Evolutionary conservation across 2,329 filamentous ascomycete species (phyloP).

Genomic region (Chaetomium sp.): DNA sequence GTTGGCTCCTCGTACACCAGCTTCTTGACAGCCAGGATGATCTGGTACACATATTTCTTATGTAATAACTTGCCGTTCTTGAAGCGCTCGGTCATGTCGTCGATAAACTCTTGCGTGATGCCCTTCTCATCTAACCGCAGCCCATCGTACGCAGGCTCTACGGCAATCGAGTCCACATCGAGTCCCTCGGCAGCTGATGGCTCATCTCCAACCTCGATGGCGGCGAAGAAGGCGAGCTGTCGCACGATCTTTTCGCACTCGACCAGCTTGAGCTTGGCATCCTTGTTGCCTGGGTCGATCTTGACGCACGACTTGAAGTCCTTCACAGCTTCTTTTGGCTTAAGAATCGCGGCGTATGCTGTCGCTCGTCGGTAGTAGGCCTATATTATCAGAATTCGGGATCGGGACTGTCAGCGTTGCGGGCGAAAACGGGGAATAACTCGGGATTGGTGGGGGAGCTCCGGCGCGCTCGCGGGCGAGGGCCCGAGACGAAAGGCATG

Average conservation of each 20-base stretch:
- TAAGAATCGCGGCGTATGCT: slow-evolving; percentile 84
- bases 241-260: slow-evolving; percentile 95
- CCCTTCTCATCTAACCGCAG: slow-evolving; percentile 63
- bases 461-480: too few relatives aligned
- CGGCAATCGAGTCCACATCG: slow-evolving; percentile 75
- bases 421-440: not conserved
- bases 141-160: slow-evolving; percentile 83
- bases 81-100: slow-evolving; percentile 95
- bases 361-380: slow-evolving; percentile 92
- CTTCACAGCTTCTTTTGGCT: slow-evolving; percentile 77
- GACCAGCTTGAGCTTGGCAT: slow-evolving; percentile 81
- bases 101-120: slow-evolving; percentile 96
- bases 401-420: slow-evolving; percentile 3
- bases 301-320: slow-evolving; percentile 90
- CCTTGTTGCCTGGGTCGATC: slow-evolving; percentile 81
- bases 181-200: slow-evolving; percentile 88
- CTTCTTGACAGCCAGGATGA: slow-evolving; percentile 82
- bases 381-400: slow-evolving; percentile 35
- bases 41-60: slow-evolving; percentile 96
- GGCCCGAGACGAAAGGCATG: not conserved
- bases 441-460: not conserved
- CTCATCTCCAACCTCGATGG: slow-evolving; percentile 88
- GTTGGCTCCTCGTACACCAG: slow-evolving; percentile 89
- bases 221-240: slow-evolving; percentile 84
- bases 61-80: slow-evolving; percentile 93